Evolutionary conservation across 495 filamentous ascomycete genomes (phyloP), one percentile per base, ranked within the genome.

Genomic region (Aspergillus incahuasiensis): DNA sequence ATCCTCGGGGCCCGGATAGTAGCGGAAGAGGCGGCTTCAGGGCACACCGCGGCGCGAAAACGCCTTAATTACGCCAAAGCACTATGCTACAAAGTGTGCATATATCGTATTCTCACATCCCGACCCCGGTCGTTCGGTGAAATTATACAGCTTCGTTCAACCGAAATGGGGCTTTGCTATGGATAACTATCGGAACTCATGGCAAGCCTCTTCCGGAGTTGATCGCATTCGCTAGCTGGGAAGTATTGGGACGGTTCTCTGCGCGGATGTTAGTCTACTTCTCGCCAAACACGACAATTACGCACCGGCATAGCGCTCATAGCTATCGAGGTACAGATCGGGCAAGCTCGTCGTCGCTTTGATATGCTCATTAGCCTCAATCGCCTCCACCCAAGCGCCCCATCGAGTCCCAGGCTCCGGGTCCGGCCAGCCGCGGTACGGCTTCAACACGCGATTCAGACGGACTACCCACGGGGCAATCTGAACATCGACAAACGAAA

Each of bases 391-490:
- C 92, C 91, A 97, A 28, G 72, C 74, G 22, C 78, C 84, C 84
- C 87, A 90, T 46, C 92, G 80, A 59, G 75, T 86, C 6, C 83
- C 86, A 13, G 78, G 74, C 55, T 85, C 79, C 8, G 90, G 82
- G 44, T 88, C 84, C 22, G 84, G 83, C 89, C 89, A 96, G 28
- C 82, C 85, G 20, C 88, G 81, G 63, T 92, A 92, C n/a, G 84
- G 86, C 48, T 85, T 83, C 50, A 95, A 74, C 22, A 96, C 88
- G 16, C 84, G 77, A 12, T 78, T 75, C 50, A 96, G 70, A 1
- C 92, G 84, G 30, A 96, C 63, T 46, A 94, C 80, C 83, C 92
- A 97, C 7, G 92, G 92, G 7, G 91, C 92, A 45, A 92, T 81
- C 60, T 94, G 88, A 20, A 96, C 78, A 61, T 97, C 92, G 3